phyloP scores from a whole-genome alignment of 2,329 filamentous ascomycete species.

The Aspergillus eucalypticola region DNA sequence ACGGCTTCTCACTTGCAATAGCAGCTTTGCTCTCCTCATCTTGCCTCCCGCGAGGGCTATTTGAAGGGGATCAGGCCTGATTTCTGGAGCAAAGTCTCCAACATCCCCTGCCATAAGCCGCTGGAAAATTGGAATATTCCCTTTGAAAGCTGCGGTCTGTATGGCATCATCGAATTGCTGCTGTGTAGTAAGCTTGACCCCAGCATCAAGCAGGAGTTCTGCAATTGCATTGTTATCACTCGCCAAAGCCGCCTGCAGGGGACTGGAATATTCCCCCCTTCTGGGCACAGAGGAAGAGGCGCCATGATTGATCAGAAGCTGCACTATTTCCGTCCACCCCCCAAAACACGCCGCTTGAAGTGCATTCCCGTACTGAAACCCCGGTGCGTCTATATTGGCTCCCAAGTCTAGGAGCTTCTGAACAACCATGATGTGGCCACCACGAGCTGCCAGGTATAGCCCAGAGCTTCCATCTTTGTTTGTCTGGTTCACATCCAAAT shows the following conservation, averaged over 20 bases:
- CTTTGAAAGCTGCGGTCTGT: background rate
- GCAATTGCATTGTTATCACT: background rate
- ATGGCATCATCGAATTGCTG: background rate
- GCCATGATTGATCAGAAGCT: background rate
- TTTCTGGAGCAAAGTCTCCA: background rate
- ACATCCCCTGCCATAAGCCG: background rate
- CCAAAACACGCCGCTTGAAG: background rate
- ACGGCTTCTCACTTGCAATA: background rate
- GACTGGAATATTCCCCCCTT: background rate
- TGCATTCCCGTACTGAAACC: background rate
- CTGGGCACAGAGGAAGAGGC: background rate
- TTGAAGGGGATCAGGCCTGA: background rate
- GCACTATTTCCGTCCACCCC: background rate
- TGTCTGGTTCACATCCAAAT: background rate
- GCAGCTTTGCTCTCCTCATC: background rate
- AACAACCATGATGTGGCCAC: background rate
- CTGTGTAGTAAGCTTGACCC: background rate
- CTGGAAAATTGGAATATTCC: background rate
- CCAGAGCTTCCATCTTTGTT: background rate
- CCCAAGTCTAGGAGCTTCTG: background rate
- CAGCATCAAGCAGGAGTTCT: background rate
- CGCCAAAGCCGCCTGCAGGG: background rate
- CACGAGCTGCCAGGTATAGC: background rate
- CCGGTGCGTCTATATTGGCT: background rate
- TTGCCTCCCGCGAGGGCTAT: background rate